Evolutionary conservation across 768 basidiomycete species (phyloP), one percentile per base, ranked within the genome.

Genomic region (Rhizopogon sp.): DNA sequence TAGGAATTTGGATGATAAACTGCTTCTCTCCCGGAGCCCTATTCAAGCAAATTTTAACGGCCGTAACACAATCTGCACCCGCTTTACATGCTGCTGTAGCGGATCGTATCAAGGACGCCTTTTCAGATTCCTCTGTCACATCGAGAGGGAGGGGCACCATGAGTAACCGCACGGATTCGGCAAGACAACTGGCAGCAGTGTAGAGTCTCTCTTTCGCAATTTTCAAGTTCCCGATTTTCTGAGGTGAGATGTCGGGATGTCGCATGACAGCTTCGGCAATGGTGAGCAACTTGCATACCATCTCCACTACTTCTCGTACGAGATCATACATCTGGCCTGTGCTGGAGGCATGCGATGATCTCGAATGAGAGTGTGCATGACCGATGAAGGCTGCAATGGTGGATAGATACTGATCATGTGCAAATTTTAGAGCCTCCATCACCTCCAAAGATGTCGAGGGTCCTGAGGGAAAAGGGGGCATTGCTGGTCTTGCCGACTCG

Each of bases 351-450:
- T 98, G 95, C 29, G 91, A 91, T 40, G 82, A 78, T 43, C 91
- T 85, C 20, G 90, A 87, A 75, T 98, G 91, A 14, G 91, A 90
- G 64, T 98, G 96, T 1, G 93, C 90, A 66, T 98, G 94, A 1
- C 95, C 96, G 62, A 99, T 97, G 69, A 99, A 94, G 6, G 95
- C 96, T 20, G 97, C 95, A 65, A 97, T 93, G 17, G 93, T 90
- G 5, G 93, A 96, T 10, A 98, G 77, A 63, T 95, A 89, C 47
- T 88, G 82, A 65, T 97, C 94, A 66, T 97, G 93, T 13, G 90
- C 90, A 58, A 76, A 72, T n/a, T 88, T 83, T 43, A 97, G 78
- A 6, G 87, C 84, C 55, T 87, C 86, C 70, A 88, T 77, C 5
- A 91, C 81, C 63, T 90, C 85, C 2, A 77, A 70, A 45, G 84